A percentile compares a stretch with the other conserved stretches of the same genome.
Evolutionary conservation across 345 rosid species (phyloP).

Genomic region (Citrus trifoliata): DNA sequence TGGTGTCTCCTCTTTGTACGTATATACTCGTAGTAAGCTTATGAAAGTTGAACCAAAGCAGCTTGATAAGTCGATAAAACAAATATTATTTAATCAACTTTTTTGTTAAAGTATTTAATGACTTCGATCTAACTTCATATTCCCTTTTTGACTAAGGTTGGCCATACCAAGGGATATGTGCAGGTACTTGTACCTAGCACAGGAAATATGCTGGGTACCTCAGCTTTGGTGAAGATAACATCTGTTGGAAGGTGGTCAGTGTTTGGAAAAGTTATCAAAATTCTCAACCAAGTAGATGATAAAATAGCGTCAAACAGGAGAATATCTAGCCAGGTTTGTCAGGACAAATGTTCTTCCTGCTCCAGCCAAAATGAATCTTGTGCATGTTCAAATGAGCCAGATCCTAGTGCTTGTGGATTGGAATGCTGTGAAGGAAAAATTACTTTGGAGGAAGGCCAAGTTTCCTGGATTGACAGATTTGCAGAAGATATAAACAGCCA

Average conservation of each 20-base stretch:
- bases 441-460: not conserved
- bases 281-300: conserved; percentile 25
- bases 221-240: conserved; percentile 82
- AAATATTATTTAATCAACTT: not conserved
- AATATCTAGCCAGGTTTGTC: conserved; percentile 22
- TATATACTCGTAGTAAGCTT: no score
- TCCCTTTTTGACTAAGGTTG: conserved; percentile 55
- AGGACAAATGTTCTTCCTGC: conserved; percentile 28
- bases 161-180: conserved; percentile 83
- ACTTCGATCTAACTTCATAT: not conserved
- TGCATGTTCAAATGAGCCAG: conserved; percentile 40
- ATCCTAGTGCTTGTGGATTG: conserved; percentile 43
- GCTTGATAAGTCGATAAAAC: not conserved
- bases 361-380: conserved; percentile 31
- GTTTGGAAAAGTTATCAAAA: conserved; percentile 76
- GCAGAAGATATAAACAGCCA: conserved; percentile 31
- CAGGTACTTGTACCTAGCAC: conserved; percentile 80
- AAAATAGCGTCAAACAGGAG: conserved; percentile 19
- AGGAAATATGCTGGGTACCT: conserved; percentile 65
- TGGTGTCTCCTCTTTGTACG: not conserved
- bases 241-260: conserved; percentile 95
- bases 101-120: not conserved
- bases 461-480: conserved; percentile 11
- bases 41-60: not conserved
- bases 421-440: conserved; percentile 48